phyloP scores from a whole-genome alignment of 371 early-diverging fungal genomes.

The Neoconidiobolus thromboides region DNA sequence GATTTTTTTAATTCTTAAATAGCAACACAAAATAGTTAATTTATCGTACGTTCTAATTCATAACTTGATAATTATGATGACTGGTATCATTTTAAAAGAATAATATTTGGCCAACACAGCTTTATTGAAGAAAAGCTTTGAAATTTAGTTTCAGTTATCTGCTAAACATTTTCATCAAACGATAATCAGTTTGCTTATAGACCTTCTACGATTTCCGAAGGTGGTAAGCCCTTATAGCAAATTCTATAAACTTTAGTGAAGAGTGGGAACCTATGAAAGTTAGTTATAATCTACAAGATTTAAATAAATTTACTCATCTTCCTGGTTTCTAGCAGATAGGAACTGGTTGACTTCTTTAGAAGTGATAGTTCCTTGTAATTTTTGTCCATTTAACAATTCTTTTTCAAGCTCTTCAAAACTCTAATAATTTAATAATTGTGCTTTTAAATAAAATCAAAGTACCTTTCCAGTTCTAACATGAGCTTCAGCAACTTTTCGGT shows the following conservation, averaged over 20 bases:
- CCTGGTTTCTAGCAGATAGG: constrained; percentile 34
- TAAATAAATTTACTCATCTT: constrained; percentile 22
- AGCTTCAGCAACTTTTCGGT: constrained; percentile 84
- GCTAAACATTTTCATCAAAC: too few species aligned
- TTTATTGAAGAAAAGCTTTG: too few species aligned
- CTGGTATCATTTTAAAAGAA: neutral
- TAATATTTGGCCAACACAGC: neutral
- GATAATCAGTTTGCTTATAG: too few species aligned
- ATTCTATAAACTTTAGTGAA: constrained; percentile 77
- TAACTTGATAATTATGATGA: too few species aligned
- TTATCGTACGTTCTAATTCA: too few species aligned
- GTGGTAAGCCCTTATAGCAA: constrained; percentile 39
- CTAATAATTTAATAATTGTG: neutral
- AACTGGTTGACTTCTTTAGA: constrained; percentile 75
- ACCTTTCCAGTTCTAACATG: constrained; percentile 67
- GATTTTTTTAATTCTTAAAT: too few species aligned
- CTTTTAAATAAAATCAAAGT: constrained; percentile 2
- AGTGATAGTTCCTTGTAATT: constrained; percentile 93
- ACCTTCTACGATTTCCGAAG: neutral
- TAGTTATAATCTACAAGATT: neutral
- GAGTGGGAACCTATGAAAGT: constrained; percentile 46
- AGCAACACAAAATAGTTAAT: too few species aligned
- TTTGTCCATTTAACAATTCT: constrained; percentile 89
- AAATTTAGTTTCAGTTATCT: too few species aligned
- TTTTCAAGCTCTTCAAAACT: constrained; percentile 76